These are phyloP conservation scores for Podospora pseudocomata DNA, from an alignment of 495 filamentous ascomycete species.

Conservation along the genomic window DNA sequence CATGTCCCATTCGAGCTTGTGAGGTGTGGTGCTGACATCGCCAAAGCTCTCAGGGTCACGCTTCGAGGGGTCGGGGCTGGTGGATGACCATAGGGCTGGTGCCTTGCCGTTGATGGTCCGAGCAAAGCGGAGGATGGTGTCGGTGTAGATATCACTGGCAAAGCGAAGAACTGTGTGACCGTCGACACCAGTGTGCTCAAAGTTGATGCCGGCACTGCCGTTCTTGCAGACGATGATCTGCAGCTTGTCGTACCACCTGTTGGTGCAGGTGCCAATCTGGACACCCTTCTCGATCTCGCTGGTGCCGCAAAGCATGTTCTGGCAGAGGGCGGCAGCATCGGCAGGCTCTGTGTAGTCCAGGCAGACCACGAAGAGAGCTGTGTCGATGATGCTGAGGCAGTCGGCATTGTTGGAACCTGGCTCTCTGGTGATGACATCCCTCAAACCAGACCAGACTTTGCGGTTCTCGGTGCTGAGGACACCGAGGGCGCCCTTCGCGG, in stretches of 20 bases:
- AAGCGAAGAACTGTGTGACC: constrained; percentile 96
- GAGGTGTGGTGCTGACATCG: constrained; percentile 88
- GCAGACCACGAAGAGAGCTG: constrained; percentile 86
- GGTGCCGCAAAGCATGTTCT: constrained; percentile 97
- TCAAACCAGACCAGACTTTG: constrained; percentile 87
- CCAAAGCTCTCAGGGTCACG: constrained; percentile 92
- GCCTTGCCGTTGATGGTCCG: constrained; percentile 94
- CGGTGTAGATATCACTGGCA: constrained; percentile 93
- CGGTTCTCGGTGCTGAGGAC: constrained; percentile 95
- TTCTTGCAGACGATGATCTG: constrained; percentile 99
- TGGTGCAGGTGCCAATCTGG: constrained; percentile 95
- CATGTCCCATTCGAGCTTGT: constrained; percentile 98
- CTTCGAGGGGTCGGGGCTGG: constrained; percentile 87
- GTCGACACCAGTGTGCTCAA: constrained; percentile 97
- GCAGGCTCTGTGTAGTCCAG: constrained; percentile 86
- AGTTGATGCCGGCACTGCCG: constrained; percentile 96
- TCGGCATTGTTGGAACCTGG: constrained; percentile 90
- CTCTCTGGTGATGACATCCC: constrained; percentile 85
- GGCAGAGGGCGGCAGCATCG: constrained; percentile 75
- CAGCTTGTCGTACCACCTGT: constrained; percentile 98
- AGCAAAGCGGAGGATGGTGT: constrained; percentile 95
- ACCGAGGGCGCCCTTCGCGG: constrained; percentile 87
- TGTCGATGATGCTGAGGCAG: constrained; percentile 90
- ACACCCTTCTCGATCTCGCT: constrained; percentile 88
- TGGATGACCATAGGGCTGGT: constrained; percentile 85